phyloP scores from a whole-genome alignment of 495 filamentous ascomycete species.

The Aspergillus coremiiformis region DNA sequence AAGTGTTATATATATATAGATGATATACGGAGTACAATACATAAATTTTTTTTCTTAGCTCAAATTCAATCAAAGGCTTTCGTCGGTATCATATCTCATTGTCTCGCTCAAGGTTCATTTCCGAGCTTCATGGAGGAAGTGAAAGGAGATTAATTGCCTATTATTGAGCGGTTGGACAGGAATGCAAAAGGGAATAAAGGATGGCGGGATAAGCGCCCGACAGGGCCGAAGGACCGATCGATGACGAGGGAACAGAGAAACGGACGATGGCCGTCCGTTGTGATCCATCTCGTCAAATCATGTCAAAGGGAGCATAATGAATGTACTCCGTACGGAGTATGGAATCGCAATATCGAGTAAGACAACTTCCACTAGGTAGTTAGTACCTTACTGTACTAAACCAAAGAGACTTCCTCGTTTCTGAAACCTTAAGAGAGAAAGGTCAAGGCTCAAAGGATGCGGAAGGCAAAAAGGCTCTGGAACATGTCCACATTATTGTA shows the following conservation, averaged over 20 bases:
- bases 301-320: background rate
- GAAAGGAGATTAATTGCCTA: background rate
- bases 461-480: background rate
- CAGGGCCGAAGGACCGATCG: conserved; percentile 1
- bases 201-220: conserved; percentile 11
- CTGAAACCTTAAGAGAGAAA: background rate
- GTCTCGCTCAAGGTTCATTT: conserved; percentile 2
- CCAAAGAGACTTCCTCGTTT: background rate
- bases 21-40: no score
- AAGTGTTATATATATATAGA: no score
- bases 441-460: background rate
- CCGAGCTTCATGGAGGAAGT: background rate
- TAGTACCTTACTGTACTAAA: background rate
- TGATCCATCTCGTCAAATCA: background rate
- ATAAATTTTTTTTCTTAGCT: no score
- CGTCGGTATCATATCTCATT: conserved; percentile 4
- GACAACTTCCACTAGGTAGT: background rate
- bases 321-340: no score
- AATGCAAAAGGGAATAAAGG: conserved; percentile 2
- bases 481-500: conserved; percentile 19
- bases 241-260: background rate
- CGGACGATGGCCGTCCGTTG: background rate
- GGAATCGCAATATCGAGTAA: background rate
- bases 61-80: no score
- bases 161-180: conserved; percentile 2